Evolutionary conservation across 768 basidiomycete species (phyloP), one percentile per base, ranked within the genome.

Genomic region (Galerina marginata): DNA sequence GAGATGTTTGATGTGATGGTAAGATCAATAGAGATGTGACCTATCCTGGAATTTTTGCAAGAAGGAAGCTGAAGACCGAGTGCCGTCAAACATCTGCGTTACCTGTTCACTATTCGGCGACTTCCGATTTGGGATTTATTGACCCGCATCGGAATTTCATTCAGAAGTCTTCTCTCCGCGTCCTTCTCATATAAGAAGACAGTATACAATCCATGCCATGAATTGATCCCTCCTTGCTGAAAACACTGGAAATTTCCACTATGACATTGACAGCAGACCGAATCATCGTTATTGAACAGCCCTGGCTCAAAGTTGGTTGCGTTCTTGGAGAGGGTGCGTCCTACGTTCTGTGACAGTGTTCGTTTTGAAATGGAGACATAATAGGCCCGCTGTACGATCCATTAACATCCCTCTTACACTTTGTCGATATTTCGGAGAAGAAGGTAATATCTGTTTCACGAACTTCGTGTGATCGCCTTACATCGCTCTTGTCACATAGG

Each of bases 371-470:
- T 37, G 44, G 39, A 47, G 20, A 15, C 12, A 29, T 58, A 25
- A 44, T 65, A 90, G 87, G 85, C 33, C 89, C 89, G 6, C 59
- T 90, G 12, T 90, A 87, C 68, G 88, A 90, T 62, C 72, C 81
- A 11, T 66, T 63, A 46, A 83, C 83, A 1, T 77, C 77, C 9
- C 79, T 75, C 25, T 69, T 90, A 39, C 88, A 90, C 72, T 90
- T 91, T 70, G 86, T 90, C 47, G 89, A 91, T 67, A 90, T 90
- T 50, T 70, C 75, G 37, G 79, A 82, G 62, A 76, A 78, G 59
- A 85, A 83, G 77, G 86, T 83, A 62, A 54, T 64, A 50, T 55
- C 20, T 42, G 25, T 45, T 44, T 14, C 47, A 23, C 33, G 37
- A 16, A 49, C 48, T 26, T 25, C 25, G 33, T 48, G 26, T 56